These are phyloP conservation scores for Cymbopogon flexuosus DNA, from an alignment of 202 grass and related monocot genomes.

Conservation along the genomic window DNA sequence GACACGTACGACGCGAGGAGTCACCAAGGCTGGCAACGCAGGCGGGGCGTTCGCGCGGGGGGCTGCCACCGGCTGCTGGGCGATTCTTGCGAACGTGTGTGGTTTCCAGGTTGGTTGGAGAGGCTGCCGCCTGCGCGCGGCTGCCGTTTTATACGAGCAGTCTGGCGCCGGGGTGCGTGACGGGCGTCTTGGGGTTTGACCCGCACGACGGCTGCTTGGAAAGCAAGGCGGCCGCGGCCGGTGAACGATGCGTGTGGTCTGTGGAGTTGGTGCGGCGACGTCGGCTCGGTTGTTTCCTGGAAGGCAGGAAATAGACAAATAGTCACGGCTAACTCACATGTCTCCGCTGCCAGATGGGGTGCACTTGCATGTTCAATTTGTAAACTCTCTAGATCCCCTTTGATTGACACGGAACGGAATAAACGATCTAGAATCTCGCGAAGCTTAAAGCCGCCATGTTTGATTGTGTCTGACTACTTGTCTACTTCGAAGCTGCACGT, in stretches of 20 bases:
- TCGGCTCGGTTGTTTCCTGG: neutral
- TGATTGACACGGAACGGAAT: neutral
- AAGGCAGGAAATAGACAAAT: neutral
- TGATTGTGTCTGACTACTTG: neutral
- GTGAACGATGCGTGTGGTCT: neutral
- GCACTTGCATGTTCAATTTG: neutral
- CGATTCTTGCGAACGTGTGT: neutral
- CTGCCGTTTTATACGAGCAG: slow-evolving; percentile 5
- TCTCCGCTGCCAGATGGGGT: too few relatives aligned
- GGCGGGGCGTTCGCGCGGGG: too few relatives aligned
- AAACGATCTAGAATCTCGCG: neutral
- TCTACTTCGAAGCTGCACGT: neutral
- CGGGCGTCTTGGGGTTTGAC: slow-evolving; percentile 1
- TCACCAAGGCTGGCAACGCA: too few relatives aligned
- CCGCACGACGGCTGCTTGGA: slow-evolving; percentile 25
- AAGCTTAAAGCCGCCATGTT: neutral
- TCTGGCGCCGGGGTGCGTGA: neutral
- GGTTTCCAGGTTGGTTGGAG: slow-evolving; percentile 4
- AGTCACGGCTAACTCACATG: neutral
- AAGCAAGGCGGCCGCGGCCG: neutral
- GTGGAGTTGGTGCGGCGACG: neutral
- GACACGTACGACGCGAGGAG: neutral
- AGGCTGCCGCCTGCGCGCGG: neutral
- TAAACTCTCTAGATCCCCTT: neutral
- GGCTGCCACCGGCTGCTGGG: neutral